A percentile compares a stretch with the other conserved stretches of the same genome.
These are phyloP conservation scores for Venustampulla echinocandica DNA, from an alignment of 495 filamentous ascomycete genomes.

Conservation along the genomic window DNA sequence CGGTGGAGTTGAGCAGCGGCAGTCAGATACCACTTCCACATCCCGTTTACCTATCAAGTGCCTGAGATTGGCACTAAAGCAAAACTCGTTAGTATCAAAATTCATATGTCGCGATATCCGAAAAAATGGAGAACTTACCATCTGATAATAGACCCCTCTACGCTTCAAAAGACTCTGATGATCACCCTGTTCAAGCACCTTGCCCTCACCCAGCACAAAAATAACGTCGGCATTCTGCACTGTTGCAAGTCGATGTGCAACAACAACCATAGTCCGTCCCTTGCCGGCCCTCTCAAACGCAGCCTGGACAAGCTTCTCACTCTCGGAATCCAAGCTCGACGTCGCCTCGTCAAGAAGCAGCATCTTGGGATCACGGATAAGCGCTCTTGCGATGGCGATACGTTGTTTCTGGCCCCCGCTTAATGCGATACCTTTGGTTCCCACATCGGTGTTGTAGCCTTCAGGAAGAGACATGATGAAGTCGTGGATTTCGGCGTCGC, in stretches of 20 bases:
- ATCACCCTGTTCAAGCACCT: constrained; percentile 44
- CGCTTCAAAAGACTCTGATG: constrained; percentile 39
- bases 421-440: constrained; percentile 54
- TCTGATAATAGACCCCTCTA: constrained; percentile 44
- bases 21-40: too few species aligned
- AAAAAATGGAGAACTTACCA: constrained; percentile 24
- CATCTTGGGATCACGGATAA: constrained; percentile 62
- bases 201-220: constrained; percentile 41
- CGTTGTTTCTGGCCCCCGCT: constrained; percentile 74
- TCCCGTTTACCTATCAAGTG: constrained; percentile 10
- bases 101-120: not conserved
- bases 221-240: constrained; percentile 47
- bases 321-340: constrained; percentile 62
- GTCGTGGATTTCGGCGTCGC: constrained; percentile 52
- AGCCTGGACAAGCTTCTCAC: constrained; percentile 60
- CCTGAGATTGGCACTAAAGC: constrained; percentile 11
- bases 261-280: constrained; percentile 59
- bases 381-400: constrained; percentile 64
- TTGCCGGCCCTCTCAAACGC: constrained; percentile 54
- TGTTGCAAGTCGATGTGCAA: constrained; percentile 54
- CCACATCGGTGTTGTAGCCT: constrained; percentile 50
- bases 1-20: too few species aligned
- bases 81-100: not conserved
- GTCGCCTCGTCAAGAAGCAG: constrained; percentile 77
- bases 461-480: constrained; percentile 52